Evolutionary conservation across 768 basidiomycete species (phyloP).

Genomic region (Amanita polypyramis): DNA sequence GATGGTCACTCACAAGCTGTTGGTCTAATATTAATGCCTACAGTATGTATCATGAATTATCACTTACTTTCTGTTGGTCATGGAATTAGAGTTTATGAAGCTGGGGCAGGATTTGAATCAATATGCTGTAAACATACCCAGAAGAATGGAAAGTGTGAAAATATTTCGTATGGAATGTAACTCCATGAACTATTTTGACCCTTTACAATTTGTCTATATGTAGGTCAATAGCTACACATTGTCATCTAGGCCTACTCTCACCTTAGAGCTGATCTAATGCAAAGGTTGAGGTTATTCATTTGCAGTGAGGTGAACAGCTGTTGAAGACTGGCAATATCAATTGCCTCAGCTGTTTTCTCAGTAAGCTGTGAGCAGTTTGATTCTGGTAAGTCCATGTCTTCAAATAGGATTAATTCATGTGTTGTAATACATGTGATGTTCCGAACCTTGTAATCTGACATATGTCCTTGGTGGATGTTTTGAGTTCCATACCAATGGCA

Average conservation of each 20-base stretch:
- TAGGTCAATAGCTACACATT: too few relatives aligned
- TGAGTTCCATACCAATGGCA: slow-evolving; percentile 8
- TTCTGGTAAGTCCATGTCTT: slow-evolving; percentile 13
- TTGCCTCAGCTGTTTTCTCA: slow-evolving; percentile 12
- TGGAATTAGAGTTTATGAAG: too few relatives aligned
- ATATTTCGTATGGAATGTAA: not conserved
- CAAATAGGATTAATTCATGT: not conserved
- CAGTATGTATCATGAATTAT: too few relatives aligned
- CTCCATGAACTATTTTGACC: not conserved
- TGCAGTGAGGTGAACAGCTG: slow-evolving; percentile 16
- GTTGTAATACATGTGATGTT: not conserved
- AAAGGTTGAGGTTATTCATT: slow-evolving; percentile 15
- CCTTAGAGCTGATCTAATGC: slow-evolving; percentile 8
- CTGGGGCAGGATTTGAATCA: not conserved
- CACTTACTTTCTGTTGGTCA: too few relatives aligned
- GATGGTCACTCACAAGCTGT: too few relatives aligned
- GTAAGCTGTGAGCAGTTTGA: slow-evolving; percentile 11
- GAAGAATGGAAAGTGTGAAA: not conserved
- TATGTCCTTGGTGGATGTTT: slow-evolving; percentile 12
- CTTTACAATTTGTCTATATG: not conserved
- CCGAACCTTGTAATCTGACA: slow-evolving; percentile 12
- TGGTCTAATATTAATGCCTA: too few relatives aligned
- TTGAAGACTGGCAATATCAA: slow-evolving; percentile 12
- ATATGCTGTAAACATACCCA: not conserved
- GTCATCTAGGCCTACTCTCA: not conserved